phyloP scores from a whole-genome alignment of 805 yeast genomes.

The Priceomyces fermenticarens region DNA sequence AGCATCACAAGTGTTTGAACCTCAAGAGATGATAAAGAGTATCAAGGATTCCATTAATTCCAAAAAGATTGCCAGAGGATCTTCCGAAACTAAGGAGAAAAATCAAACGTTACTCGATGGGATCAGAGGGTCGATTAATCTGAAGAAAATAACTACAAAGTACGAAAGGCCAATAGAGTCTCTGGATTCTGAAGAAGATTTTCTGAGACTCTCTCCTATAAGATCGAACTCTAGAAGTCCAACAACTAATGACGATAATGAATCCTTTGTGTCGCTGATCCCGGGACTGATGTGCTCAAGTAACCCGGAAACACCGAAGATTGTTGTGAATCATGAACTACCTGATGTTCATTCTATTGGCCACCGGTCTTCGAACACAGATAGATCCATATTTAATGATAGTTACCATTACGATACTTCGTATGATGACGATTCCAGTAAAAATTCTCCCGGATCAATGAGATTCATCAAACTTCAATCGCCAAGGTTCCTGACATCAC shows the following conservation, averaged over 20 bases:
- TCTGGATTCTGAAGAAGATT: constrained; percentile 1
- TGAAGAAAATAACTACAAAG: constrained; percentile 24
- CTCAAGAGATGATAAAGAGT: constrained; percentile 29
- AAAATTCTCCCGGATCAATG: background rate
- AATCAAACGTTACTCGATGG: constrained; percentile 25
- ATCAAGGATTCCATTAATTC: constrained; percentile 29
- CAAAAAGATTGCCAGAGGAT: constrained; percentile 16
- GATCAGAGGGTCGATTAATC: constrained; percentile 36
- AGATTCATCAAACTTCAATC: constrained; percentile 7
- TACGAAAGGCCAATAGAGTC: constrained; percentile 6
- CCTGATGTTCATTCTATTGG: background rate
- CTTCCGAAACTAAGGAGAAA: constrained; percentile 14
- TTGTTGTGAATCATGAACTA: constrained; percentile 1
- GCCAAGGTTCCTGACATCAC: constrained; percentile 28
- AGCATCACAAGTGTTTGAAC: constrained; percentile 18
- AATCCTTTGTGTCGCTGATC: too few species aligned
- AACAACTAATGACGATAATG: too few species aligned
- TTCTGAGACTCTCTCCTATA: too few species aligned
- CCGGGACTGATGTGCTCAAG: too few species aligned
- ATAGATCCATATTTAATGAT: too few species aligned
- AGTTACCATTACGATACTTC: constrained; percentile 5
- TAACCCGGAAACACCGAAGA: background rate
- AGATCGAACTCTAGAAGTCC: too few species aligned
- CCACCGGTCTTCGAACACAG: too few species aligned
- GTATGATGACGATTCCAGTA: constrained; percentile 4